A percentile compares a stretch with the other conserved stretches of the same genome.
These are phyloP conservation scores for Heterobasidion irregulare DNA, from an alignment of 1,284 basidiomycete genomes.

Conservation along the genomic window DNA sequence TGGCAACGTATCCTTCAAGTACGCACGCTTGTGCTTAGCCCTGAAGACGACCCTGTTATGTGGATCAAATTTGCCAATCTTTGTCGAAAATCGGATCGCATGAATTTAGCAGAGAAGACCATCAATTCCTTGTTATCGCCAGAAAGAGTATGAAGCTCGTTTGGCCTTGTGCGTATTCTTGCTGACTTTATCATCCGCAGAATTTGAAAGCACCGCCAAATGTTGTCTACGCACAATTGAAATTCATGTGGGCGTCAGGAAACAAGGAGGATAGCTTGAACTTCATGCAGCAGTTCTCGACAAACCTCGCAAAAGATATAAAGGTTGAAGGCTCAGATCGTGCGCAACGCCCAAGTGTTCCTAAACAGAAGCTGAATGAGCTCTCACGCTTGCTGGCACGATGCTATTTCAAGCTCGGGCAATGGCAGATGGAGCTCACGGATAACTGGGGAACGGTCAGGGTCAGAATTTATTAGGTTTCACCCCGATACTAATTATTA, in stretches of 20 bases:
- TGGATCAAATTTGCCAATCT: conserved; percentile 95
- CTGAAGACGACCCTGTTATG: conserved; percentile 93
- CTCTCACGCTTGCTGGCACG: conserved; percentile 87
- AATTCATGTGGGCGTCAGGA: conserved; percentile 94
- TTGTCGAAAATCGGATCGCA: conserved; percentile 79
- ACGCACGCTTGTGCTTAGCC: conserved; percentile 87
- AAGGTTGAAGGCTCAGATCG: conserved; percentile 43
- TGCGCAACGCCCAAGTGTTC: conserved; percentile 37
- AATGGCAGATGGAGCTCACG: conserved; percentile 86
- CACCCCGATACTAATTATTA: conserved; percentile 6
- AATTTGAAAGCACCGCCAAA: conserved; percentile 84
- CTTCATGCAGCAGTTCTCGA: conserved; percentile 84
- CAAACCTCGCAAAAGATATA: conserved; percentile 71
- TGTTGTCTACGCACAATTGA: conserved; percentile 95
- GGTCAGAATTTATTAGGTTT: neutral
- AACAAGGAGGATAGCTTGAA: conserved; percentile 73
- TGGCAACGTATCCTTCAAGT: conserved; percentile 99
- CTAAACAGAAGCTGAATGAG: conserved; percentile 63
- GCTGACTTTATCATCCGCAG: conserved; percentile 18
- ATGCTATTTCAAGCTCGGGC: conserved; percentile 94
- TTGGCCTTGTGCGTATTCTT: too few species aligned
- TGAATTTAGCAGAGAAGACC: conserved; percentile 93
- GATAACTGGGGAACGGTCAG: conserved; percentile 71
- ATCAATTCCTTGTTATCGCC: conserved; percentile 85
- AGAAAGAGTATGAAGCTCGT: conserved; percentile 33